These are phyloP conservation scores for Metschnikowia drakensbergensis DNA, from an alignment of 805 yeast genomes.

Conservation along the genomic window DNA sequence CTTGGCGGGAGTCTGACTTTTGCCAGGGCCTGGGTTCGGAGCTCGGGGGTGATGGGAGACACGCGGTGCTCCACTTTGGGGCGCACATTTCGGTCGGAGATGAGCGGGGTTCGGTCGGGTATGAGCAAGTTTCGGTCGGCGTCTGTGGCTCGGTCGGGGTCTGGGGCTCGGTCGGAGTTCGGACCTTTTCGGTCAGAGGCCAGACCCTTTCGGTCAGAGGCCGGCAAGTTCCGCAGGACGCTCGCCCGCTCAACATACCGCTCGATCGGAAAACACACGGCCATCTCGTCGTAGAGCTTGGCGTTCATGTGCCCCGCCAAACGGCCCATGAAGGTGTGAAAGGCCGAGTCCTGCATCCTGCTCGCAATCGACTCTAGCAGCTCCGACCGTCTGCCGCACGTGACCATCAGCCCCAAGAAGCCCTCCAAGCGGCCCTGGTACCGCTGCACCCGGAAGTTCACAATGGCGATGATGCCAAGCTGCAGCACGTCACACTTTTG, in stretches of 20 bases:
- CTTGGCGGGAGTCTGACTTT: neutral
- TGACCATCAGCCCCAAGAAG: slow-evolving; percentile 5
- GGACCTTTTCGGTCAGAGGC: too few relatives aligned
- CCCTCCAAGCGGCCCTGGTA: slow-evolving; percentile 13
- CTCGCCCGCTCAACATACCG: neutral
- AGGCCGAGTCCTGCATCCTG: neutral
- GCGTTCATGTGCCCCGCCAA: slow-evolving; percentile 5
- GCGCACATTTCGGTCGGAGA: neutral
- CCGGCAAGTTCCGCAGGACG: neutral
- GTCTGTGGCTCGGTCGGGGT: too few relatives aligned
- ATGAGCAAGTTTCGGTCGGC: too few relatives aligned
- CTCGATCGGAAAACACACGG: slow-evolving; percentile 6
- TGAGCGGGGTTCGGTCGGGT: too few relatives aligned
- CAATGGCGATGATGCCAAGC: slow-evolving; percentile 5
- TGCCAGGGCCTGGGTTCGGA: neutral
- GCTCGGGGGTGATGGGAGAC: neutral
- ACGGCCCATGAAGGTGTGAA: slow-evolving; percentile 4
- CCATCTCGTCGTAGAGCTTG: slow-evolving; percentile 1
- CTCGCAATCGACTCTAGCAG: neutral
- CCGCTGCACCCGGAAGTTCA: slow-evolving; percentile 6
- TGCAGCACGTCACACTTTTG: slow-evolving; percentile 5
- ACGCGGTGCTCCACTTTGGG: neutral
- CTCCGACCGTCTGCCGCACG: neutral
- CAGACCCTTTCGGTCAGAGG: too few relatives aligned
- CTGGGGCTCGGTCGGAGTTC: too few relatives aligned